Percentiles rank a stretch among this genome's conserved stretches.
Conservation (phyloP, 768 basidiomycete species). For the Lentinus brumalis region DNA sequence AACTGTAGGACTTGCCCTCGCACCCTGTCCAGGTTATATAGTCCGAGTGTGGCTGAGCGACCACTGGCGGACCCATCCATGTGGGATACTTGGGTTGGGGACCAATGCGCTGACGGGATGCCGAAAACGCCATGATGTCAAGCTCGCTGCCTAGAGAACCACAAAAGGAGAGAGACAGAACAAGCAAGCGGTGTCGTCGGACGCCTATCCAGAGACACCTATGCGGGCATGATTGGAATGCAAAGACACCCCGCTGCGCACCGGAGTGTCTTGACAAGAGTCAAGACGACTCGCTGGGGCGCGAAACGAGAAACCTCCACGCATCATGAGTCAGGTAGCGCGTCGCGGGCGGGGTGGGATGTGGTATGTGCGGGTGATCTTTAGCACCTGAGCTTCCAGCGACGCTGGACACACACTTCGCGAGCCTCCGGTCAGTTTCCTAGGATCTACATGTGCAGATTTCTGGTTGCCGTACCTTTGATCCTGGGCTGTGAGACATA, state of each 20-base stretch:
- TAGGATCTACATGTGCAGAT: neutral
- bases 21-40: neutral
- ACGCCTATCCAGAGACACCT: constrained; percentile 15
- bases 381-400: constrained; percentile 1
- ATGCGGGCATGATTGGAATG: constrained; percentile 10
- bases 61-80: constrained; percentile 2
- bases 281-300: neutral
- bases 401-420: neutral
- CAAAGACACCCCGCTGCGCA: constrained; percentile 10
- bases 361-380: constrained; percentile 8
- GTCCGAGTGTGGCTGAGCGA: neutral
- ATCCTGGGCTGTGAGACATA: neutral
- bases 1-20: neutral
- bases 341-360: constrained; percentile 1
- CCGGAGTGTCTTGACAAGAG: constrained; percentile 4
- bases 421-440: constrained; percentile 1
- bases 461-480: neutral
- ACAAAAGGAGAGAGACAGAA: neutral
- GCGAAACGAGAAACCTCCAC: neutral
- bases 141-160: neutral
- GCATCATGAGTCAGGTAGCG: constrained; percentile 10
- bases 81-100: constrained; percentile 11
- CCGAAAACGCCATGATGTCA: constrained; percentile 3
- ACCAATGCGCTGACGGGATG: constrained; percentile 1
- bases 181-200: neutral